These are phyloP conservation scores for Huntiella savannae DNA, from an alignment of 2,329 filamentous ascomycete species.

Conservation along the genomic window DNA sequence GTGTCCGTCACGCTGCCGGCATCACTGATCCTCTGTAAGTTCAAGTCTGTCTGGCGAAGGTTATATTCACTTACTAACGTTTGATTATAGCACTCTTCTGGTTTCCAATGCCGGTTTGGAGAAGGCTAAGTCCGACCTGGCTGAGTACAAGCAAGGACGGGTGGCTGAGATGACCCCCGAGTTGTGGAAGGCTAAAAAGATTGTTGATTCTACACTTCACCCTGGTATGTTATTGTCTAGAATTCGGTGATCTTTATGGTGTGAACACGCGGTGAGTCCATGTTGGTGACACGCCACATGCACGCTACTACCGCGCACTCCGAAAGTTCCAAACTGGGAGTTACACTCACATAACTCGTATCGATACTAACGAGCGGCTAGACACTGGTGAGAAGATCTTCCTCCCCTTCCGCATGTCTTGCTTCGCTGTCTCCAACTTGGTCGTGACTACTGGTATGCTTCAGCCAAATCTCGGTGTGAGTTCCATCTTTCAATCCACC, in stretches of 20 bases:
- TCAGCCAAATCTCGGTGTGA: constrained; percentile 61
- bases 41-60: constrained; percentile 4
- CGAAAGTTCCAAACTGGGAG: too few relatives aligned
- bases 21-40: constrained; percentile 90
- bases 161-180: constrained; percentile 67
- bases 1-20: constrained; percentile 73
- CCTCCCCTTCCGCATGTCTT: constrained; percentile 93
- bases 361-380: constrained; percentile 19
- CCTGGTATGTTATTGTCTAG: constrained; percentile 42
- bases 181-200: constrained; percentile 89
- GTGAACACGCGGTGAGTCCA: not conserved
- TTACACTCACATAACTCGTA: too few relatives aligned
- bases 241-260: not conserved
- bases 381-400: constrained; percentile 87
- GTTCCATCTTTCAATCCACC: constrained; percentile 13
- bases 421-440: constrained; percentile 82
- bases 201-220: constrained; percentile 89
- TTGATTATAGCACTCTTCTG: constrained; percentile 53
- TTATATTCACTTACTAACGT: not conserved
- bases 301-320: not conserved
- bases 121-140: constrained; percentile 63
- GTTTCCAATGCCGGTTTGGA: constrained; percentile 63
- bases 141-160: constrained; percentile 73
- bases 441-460: constrained; percentile 95
- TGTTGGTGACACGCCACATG: not conserved